Percentiles rank a stretch among this genome's conserved stretches.
Conservation (phyloP, 805 yeast genomes). For the Metschnikowia shivogae region DNA sequence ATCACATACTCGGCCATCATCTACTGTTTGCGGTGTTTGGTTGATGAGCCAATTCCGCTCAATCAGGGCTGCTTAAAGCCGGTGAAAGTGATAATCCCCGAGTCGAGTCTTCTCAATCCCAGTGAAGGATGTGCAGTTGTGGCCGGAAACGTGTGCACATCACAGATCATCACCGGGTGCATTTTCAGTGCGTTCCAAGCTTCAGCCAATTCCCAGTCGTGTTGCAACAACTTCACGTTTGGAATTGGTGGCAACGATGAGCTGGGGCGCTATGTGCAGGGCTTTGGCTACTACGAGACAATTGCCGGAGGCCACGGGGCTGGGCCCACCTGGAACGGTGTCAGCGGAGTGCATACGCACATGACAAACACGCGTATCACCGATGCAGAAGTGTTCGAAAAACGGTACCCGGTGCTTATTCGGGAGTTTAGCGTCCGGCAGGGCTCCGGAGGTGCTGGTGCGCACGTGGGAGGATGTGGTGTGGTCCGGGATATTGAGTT, state of each 20-base stretch:
- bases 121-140: conserved; percentile 87
- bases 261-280: conserved; percentile 28
- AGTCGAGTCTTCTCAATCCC: conserved; percentile 55
- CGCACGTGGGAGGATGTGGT: conserved; percentile 16
- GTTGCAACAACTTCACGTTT: conserved; percentile 90
- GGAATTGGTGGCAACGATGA: conserved; percentile 61
- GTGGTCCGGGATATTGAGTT: conserved; percentile 19
- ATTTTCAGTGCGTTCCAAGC: conserved; percentile 81
- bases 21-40: conserved; percentile 80
- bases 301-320: conserved; percentile 21
- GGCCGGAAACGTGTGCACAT: conserved; percentile 87
- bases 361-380: conserved; percentile 21
- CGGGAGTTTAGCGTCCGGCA: conserved; percentile 17
- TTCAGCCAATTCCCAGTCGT: conserved; percentile 95
- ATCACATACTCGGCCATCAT: conserved; percentile 85
- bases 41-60: conserved; percentile 83
- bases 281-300: conserved; percentile 21
- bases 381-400: conserved; percentile 19
- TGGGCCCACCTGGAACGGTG: conserved; percentile 20
- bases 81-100: conserved; percentile 49
- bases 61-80: conserved; percentile 92
- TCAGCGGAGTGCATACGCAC: conserved; percentile 17
- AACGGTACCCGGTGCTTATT: conserved; percentile 18
- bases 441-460: conserved; percentile 16
- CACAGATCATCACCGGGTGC: conserved; percentile 90